Evolutionary conservation across 1,139 yeast genomes (phyloP).

Genomic region (Pichia sp.): DNA sequence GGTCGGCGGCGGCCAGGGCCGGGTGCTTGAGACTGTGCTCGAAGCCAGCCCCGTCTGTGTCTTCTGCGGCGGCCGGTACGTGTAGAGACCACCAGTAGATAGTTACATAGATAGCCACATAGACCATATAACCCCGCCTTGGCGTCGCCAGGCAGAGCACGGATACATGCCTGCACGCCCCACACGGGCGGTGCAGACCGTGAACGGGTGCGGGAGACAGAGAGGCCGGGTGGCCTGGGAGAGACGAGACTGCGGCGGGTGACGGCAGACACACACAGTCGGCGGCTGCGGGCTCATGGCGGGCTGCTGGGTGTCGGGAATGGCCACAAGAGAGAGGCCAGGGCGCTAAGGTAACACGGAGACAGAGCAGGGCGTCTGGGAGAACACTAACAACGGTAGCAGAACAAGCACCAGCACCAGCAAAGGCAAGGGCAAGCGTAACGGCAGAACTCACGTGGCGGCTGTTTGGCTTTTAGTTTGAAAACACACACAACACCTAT

Average conservation of each 20-base stretch:
- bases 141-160: not conserved
- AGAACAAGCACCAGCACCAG: not conserved
- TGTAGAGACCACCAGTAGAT: no score
- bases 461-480: not conserved
- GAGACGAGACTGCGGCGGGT: no score
- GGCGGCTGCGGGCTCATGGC: no score
- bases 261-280: no score
- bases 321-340: no score
- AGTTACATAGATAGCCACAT: no score
- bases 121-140: no score
- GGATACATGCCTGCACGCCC: not conserved
- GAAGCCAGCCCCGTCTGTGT: constrained; percentile 19
- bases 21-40: not conserved
- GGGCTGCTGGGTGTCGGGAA: no score
- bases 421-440: not conserved
- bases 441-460: not conserved
- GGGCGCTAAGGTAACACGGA: no score
- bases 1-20: constrained; percentile 1
- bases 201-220: not conserved
- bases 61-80: constrained; percentile 25
- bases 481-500: not conserved
- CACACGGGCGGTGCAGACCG: not conserved
- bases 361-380: no score
- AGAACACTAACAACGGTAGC: no score
- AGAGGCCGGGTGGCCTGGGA: not conserved